Percentiles rank a stretch among this genome's conserved stretches.
Evolutionary conservation across 805 yeast genomes (phyloP).

Genomic region (Ogataea salicorniae): DNA sequence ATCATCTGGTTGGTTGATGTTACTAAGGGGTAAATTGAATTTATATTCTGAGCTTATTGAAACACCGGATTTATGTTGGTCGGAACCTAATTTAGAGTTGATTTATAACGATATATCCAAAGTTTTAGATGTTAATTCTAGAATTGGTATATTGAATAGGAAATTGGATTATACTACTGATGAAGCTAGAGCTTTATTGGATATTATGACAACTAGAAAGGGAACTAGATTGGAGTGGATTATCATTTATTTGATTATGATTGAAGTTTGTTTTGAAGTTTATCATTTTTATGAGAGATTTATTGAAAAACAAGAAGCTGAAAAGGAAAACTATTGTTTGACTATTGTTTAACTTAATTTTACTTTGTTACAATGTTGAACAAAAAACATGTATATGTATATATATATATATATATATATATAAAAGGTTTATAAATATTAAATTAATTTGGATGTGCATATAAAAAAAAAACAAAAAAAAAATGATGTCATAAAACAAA

Average conservation of each 20-base stretch:
- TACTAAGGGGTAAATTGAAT: conserved; percentile 77
- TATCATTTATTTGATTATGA: conserved; percentile 73
- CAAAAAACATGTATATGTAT: conserved; percentile 5
- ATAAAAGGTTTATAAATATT: too few species aligned
- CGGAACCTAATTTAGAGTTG: conserved; percentile 78
- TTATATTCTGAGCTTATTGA: conserved; percentile 84
- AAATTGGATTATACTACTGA: conserved; percentile 89
- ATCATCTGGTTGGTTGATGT: conserved; percentile 68
- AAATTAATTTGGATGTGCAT: too few species aligned
- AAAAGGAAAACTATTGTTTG: background rate
- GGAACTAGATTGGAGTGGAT: conserved; percentile 82
- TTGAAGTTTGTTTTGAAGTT: conserved; percentile 80
- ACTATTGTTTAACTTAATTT: too few species aligned
- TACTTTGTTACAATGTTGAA: background rate
- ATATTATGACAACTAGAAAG: conserved; percentile 70
- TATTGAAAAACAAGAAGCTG: conserved; percentile 12
- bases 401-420: background rate
- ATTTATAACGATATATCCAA: conserved; percentile 68
- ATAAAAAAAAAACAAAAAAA: too few species aligned
- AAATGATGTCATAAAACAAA: too few species aligned
- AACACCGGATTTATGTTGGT: conserved; percentile 92
- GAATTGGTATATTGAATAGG: conserved; percentile 75
- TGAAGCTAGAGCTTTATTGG: conserved; percentile 72
- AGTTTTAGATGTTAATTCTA: conserved; percentile 67
- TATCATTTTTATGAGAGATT: conserved; percentile 65